phyloP scores from a whole-genome alignment of 805 yeast species.

The Teunomyces stri region DNA sequence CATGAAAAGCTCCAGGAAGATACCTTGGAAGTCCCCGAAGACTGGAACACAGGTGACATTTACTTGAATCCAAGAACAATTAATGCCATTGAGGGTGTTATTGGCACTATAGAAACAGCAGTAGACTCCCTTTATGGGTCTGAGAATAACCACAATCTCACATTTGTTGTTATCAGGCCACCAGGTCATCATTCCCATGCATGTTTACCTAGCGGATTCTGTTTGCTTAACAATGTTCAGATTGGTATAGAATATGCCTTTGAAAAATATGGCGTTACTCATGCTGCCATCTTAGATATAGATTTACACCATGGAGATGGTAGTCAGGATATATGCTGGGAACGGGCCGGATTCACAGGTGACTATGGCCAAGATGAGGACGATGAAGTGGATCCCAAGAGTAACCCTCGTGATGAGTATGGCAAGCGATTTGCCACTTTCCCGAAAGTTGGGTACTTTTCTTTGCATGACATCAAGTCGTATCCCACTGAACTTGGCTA shows the following conservation, averaged over 20 bases:
- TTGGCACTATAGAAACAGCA: conserved; percentile 73
- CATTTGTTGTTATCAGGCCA: conserved; percentile 71
- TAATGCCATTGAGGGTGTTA: conserved; percentile 70
- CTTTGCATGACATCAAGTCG: conserved; percentile 81
- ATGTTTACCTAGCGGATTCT: conserved; percentile 81
- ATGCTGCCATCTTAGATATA: conserved; percentile 77
- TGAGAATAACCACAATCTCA: conserved; percentile 35
- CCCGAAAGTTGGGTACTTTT: conserved; percentile 77
- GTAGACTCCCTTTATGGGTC: conserved; percentile 46
- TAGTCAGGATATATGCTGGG: conserved; percentile 83
- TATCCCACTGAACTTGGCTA: conserved; percentile 80
- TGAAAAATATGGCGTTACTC: conserved; percentile 61
- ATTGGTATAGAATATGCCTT: conserved; percentile 77
- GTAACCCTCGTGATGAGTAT: conserved; percentile 45
- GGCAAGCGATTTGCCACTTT: conserved; percentile 42
- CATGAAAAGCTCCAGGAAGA: conserved; percentile 50
- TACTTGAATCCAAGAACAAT: conserved; percentile 65
- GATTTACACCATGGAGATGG: conserved; percentile 92
- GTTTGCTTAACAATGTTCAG: conserved; percentile 78
- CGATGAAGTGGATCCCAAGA: conserved; percentile 34
- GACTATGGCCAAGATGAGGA: conserved; percentile 48
- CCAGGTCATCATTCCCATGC: conserved; percentile 90
- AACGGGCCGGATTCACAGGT: conserved; percentile 58
- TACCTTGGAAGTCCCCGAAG: conserved; percentile 71
- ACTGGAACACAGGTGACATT: conserved; percentile 83